Evolutionary conservation across 2,329 filamentous ascomycete genomes (phyloP).

Genomic region (Apiospora malaysiana): DNA sequence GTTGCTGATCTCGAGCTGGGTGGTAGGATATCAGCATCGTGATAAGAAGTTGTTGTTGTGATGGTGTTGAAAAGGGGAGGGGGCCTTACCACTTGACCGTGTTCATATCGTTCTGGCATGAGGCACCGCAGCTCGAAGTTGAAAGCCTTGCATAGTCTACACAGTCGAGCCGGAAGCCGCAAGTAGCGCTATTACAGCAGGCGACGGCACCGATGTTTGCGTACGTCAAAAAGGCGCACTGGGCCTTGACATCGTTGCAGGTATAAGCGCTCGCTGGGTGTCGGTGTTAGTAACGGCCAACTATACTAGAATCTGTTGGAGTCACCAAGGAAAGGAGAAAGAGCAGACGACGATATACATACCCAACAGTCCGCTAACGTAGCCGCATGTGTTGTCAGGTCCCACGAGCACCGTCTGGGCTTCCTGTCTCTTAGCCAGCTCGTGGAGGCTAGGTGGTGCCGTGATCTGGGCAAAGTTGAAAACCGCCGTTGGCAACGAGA

Average conservation of each 20-base stretch:
- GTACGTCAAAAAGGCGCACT: conserved; percentile 49
- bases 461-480: conserved; percentile 50
- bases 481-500: conserved; percentile 40
- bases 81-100: conserved; percentile 54
- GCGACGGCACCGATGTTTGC: conserved; percentile 44
- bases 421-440: conserved; percentile 41
- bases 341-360: conserved; percentile 24
- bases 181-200: conserved; percentile 47
- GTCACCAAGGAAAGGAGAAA: neutral
- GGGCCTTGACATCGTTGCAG: conserved; percentile 40
- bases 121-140: conserved; percentile 46
- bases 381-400: conserved; percentile 59
- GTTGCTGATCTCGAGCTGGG: conserved; percentile 42
- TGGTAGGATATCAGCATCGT: conserved; percentile 15
- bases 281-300: conserved; percentile 20
- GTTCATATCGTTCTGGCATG: conserved; percentile 46
- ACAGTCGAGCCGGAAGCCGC: conserved; percentile 45
- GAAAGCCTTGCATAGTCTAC: conserved; percentile 45
- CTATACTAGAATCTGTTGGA: neutral
- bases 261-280: conserved; percentile 45
- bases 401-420: conserved; percentile 49
- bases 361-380: conserved; percentile 48
- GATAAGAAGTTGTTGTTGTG: neutral
- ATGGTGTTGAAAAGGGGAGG: neutral
- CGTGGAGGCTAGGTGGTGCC: conserved; percentile 42